These are phyloP conservation scores for Dichotomopilus funicola DNA, from an alignment of 2,329 filamentous ascomycete species.

Conservation along the genomic window DNA sequence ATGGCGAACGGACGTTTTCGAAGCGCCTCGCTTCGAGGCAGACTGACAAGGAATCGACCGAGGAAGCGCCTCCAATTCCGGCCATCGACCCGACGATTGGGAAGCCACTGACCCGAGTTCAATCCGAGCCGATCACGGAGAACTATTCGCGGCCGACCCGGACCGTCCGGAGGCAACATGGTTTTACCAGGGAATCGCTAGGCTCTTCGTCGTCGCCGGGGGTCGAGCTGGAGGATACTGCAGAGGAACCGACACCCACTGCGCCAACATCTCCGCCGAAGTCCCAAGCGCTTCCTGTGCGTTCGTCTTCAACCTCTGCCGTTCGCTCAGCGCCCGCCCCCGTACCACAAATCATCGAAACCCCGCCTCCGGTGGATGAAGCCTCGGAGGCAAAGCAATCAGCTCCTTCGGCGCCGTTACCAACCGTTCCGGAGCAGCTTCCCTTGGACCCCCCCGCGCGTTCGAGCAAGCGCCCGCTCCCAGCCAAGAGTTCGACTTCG, in stretches of 20 bases:
- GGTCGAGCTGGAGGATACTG: conserved; percentile 10
- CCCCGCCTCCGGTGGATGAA: conserved; percentile 39
- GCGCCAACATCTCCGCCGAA: conserved; percentile 25
- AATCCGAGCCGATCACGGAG: conserved; percentile 61
- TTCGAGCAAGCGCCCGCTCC: conserved; percentile 27
- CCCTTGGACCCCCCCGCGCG: conserved; percentile 27
- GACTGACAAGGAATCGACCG: conserved; percentile 52
- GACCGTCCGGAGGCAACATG: conserved; percentile 42
- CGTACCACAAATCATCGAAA: conserved; percentile 60
- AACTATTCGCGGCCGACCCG: conserved; percentile 57
- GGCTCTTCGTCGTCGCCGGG: conserved; percentile 8
- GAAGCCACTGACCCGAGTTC: conserved; percentile 53
- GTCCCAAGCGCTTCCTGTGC: conserved; percentile 29
- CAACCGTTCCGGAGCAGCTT: conserved; percentile 37
- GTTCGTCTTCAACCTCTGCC: conserved; percentile 31
- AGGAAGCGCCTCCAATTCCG: conserved; percentile 37
- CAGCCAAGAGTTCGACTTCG: conserved; percentile 9
- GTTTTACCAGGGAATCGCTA: conserved; percentile 41
- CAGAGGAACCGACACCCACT: conserved; percentile 10
- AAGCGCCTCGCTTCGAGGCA: conserved; percentile 61
- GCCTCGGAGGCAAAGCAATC: conserved; percentile 27
- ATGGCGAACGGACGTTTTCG: conserved; percentile 70
- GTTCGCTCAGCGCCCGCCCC: conserved; percentile 27
- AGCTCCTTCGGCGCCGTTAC: conserved; percentile 43
- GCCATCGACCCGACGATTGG: conserved; percentile 42